Evolutionary conservation across 1,139 yeast species (phyloP).

Genomic region (Magnusiomyces tetraspermus): DNA sequence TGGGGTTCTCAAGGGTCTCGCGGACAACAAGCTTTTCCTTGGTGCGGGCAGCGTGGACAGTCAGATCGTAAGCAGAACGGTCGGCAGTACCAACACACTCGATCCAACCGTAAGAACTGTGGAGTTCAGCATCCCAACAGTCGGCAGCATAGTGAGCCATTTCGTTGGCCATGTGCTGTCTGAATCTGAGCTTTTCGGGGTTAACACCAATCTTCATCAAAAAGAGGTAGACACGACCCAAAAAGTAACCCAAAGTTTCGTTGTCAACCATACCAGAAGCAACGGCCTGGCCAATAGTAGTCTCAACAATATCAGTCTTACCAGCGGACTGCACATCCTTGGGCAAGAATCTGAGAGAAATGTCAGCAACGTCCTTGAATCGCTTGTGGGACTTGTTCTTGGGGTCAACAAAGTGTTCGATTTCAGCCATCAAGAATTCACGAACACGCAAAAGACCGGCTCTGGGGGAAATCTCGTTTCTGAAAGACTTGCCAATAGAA

Average conservation of each 20-base stretch:
- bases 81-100: conserved; percentile 99
- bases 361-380: conserved; percentile 65
- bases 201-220: conserved; percentile 86
- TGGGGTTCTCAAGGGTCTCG: conserved; percentile 76
- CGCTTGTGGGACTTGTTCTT: conserved; percentile 70
- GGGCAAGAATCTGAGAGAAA: conserved; percentile 70
- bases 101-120: conserved; percentile 96
- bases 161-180: conserved; percentile 97
- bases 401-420: conserved; percentile 97
- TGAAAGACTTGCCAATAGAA: conserved; percentile 94
- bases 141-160: conserved; percentile 99
- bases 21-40: conserved; percentile 92
- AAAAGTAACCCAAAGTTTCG: conserved; percentile 92
- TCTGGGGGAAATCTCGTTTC: conserved; percentile 98
- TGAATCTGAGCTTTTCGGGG: conserved; percentile 73
- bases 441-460: conserved; percentile 96
- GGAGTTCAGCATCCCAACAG: conserved; percentile 99
- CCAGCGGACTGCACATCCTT: conserved; percentile 84
- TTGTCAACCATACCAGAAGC: conserved; percentile 81
- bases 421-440: conserved; percentile 98
- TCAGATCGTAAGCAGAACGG: conserved; percentile 94
- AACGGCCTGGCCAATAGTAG: conserved; percentile 87
- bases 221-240: conserved; percentile 84
- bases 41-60: conserved; percentile 91
- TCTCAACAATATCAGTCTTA: conserved; percentile 52